These are phyloP conservation scores for Trichoderma asperelloides DNA, from an alignment of 495 filamentous ascomycete species.

Conservation along the genomic window DNA sequence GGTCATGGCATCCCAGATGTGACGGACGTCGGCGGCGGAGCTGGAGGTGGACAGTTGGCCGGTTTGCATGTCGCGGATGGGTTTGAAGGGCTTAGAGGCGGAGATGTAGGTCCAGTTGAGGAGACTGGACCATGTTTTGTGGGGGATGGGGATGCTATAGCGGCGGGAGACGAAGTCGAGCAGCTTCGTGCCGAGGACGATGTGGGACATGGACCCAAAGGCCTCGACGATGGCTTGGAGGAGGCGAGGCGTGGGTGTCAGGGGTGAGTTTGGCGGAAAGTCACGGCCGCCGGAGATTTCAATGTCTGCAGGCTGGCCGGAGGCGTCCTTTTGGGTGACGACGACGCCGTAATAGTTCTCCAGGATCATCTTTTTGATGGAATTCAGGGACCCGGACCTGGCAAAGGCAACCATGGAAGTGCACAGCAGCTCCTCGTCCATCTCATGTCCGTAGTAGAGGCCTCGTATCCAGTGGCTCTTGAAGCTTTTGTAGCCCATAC, in stretches of 20 bases:
- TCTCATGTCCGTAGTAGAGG: slow-evolving; percentile 14
- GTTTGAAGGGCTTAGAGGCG: slow-evolving; percentile 16
- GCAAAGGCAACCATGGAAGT: slow-evolving; percentile 22
- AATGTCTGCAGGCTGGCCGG: slow-evolving; percentile 6
- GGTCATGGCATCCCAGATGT: slow-evolving; percentile 28
- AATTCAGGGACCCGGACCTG: slow-evolving; percentile 15
- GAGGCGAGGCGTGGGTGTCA: slow-evolving; percentile 22
- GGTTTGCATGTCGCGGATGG: slow-evolving; percentile 20
- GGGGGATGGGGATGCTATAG: slow-evolving; percentile 22
- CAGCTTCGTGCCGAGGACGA: slow-evolving; percentile 21
- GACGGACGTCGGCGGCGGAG: slow-evolving; percentile 15
- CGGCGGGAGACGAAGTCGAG: slow-evolving; percentile 21
- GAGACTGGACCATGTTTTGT: slow-evolving; percentile 23
- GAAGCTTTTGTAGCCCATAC: neutral
- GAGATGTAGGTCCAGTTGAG: slow-evolving; percentile 30
- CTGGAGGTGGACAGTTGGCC: slow-evolving; percentile 17
- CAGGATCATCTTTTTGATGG: slow-evolving; percentile 19
- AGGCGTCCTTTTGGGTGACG: neutral
- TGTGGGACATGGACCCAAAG: slow-evolving; percentile 28
- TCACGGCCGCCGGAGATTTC: slow-evolving; percentile 3
- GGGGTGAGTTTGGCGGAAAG: slow-evolving; percentile 8
- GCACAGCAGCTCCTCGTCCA: slow-evolving; percentile 26
- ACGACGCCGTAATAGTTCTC: slow-evolving; percentile 9
- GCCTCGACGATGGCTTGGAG: slow-evolving; percentile 26
- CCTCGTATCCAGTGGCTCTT: slow-evolving; percentile 2